Percentiles rank a stretch among this genome's conserved stretches.
Conservation (phyloP, 805 yeast genomes). For the Lachancea meyersii region DNA sequence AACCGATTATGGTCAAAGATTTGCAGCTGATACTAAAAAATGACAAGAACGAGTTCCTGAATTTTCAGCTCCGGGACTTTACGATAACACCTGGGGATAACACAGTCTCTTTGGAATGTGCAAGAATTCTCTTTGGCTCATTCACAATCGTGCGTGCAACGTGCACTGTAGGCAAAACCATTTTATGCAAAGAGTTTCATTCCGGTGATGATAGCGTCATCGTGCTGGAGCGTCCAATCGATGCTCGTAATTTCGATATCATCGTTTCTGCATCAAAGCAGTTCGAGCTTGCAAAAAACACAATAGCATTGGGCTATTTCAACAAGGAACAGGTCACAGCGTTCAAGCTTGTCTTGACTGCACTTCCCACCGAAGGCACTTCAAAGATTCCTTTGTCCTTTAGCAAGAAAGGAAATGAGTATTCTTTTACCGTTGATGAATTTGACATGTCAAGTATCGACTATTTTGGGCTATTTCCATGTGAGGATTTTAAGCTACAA, state of each 20-base stretch:
- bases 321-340: slow-evolving; percentile 12
- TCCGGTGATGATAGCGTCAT: slow-evolving; percentile 6
- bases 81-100: slow-evolving; percentile 9
- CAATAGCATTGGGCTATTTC: slow-evolving; percentile 11
- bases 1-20: slow-evolving; percentile 14
- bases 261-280: slow-evolving; percentile 14
- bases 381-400: slow-evolving; percentile 5
- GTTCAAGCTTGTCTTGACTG: slow-evolving; percentile 10
- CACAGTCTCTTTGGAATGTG: slow-evolving; percentile 13
- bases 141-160: slow-evolving; percentile 22
- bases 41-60: slow-evolving; percentile 12
- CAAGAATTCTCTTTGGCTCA: slow-evolving; percentile 21
- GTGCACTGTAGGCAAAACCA: slow-evolving; percentile 22
- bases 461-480: slow-evolving; percentile 16
- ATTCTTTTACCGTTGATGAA: slow-evolving; percentile 5
- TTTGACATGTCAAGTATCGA: slow-evolving; percentile 9
- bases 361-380: not conserved
- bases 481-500: slow-evolving; percentile 16
- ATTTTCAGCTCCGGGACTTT: slow-evolving; percentile 12
- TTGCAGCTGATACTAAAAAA: slow-evolving; percentile 20
- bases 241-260: slow-evolving; percentile 16
- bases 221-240: slow-evolving; percentile 16
- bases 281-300: slow-evolving; percentile 18
- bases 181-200: slow-evolving; percentile 23
- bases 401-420: slow-evolving; percentile 4